Conservation (phyloP, 1,139 yeast genomes). For the Candida glucosophila region DNA sequence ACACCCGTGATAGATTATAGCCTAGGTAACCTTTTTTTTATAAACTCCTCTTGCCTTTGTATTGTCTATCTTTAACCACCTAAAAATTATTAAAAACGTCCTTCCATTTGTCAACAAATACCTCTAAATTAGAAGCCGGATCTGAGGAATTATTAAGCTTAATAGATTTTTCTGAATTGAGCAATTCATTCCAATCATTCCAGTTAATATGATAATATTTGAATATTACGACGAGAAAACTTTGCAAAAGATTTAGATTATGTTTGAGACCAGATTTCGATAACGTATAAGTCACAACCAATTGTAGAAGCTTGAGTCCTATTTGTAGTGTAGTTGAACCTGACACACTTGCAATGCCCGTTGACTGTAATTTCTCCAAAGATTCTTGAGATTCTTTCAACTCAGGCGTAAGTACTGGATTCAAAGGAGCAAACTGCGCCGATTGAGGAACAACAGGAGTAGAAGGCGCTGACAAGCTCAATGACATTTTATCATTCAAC, state of each 20-base stretch:
- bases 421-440: constrained; percentile 4
- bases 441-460: constrained; percentile 27
- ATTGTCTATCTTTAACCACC: no score
- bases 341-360: constrained; percentile 1
- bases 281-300: constrained; percentile 28
- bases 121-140: constrained; percentile 24
- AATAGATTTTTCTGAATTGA: constrained; percentile 27
- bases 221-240: constrained; percentile 27
- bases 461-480: constrained; percentile 38
- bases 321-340: constrained; percentile 22
- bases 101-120: constrained; percentile 34
- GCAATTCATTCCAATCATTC: constrained; percentile 28
- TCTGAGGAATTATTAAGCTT: constrained; percentile 30
- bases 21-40: no score
- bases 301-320: constrained; percentile 23
- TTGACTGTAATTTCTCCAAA: constrained; percentile 3
- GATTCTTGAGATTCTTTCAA: constrained; percentile 1
- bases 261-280: constrained; percentile 25
- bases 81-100: constrained; percentile 14
- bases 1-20: not conserved
- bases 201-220: constrained; percentile 37
- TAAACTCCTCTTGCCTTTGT: no score
- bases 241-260: constrained; percentile 22
- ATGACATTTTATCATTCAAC: constrained; percentile 33
- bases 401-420: constrained; percentile 3